Evolutionary conservation across 331 rosid species (phyloP), one percentile per base, ranked within the genome.

Genomic region (Telfairia occidentalis): DNA sequence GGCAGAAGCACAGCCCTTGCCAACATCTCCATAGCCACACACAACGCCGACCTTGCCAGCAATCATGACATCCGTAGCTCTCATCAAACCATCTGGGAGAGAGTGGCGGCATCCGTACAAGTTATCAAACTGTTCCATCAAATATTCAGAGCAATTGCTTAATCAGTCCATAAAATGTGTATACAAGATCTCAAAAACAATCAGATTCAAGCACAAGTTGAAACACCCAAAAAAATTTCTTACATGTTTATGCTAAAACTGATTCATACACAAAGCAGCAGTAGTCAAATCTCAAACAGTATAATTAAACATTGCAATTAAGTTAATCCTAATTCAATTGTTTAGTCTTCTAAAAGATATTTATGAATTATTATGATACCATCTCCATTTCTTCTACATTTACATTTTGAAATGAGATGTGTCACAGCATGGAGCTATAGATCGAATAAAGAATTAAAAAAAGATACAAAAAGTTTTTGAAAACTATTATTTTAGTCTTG

Each of bases 21-120:
- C 98, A 19, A 94, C 97, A 83, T 94, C 98, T 77, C 98, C 98
- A 3, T 94, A 94, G 0, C 98, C 98, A 34, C 86, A 83, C 5
- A 94, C 90, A 29, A 94, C 96, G 0, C 86, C 90, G 1, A 91
- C 89, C 90, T 94, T 94, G 3, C 98, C 98, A 16, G 98, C 98
- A 71, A 94, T 94, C 98, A 94, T 94, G 23, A 94, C 92, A 77
- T 94, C 98, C 0, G 98, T 94, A 24, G 98, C 98, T 77, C 98
- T 94, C 98, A 94, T 94, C 83, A 94, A 42, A 49, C 97, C 98
- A 73, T 94, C 98, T 0, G 98, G 97, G 76, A 94, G 98, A 0
- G 98, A 94, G 89, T 94, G 98, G 53, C 98, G 98, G 84, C 98
- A 94, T 3, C 98, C 98, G 18, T 91, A 94, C 92, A 94, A 81